Conservation (phyloP, 148 eudicot species). For the Polygonum aviculare region DNA sequence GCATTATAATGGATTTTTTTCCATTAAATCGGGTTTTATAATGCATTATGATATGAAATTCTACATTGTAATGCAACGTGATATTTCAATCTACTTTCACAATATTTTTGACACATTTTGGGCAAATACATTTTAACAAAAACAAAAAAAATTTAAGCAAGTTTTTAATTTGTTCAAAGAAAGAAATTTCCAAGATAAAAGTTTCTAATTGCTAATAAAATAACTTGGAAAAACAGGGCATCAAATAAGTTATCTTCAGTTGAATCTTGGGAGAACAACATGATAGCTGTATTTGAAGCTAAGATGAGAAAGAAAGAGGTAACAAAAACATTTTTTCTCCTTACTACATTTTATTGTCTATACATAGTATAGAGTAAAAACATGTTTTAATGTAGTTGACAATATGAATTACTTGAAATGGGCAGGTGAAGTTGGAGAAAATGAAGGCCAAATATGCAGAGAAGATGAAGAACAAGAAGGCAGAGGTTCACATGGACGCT, state of each 20-base stretch:
- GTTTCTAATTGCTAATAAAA: not conserved
- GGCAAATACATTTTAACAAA: too few relatives aligned
- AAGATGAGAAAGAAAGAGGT: conserved; percentile 32
- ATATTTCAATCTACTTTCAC: too few relatives aligned
- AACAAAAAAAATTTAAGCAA: too few relatives aligned
- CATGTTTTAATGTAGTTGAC: not conserved
- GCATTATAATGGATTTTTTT: too few relatives aligned
- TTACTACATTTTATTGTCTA: not conserved
- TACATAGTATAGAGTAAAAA: not conserved
- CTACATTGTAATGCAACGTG: too few relatives aligned
- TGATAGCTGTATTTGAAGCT: conserved; percentile 35
- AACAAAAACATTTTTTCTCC: not conserved
- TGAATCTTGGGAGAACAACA: conserved; percentile 35
- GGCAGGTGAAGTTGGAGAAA: conserved; percentile 26
- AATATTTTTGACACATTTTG: too few relatives aligned
- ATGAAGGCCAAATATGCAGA: conserved; percentile 28
- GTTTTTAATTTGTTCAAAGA: not conserved
- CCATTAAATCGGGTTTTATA: too few relatives aligned
- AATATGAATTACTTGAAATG: not conserved
- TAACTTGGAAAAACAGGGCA: conserved; percentile 18
- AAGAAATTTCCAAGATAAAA: not conserved
- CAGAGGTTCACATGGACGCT: conserved; percentile 21
- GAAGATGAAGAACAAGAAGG: conserved; percentile 26
- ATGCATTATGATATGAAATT: too few relatives aligned
- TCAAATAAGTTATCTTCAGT: conserved; percentile 25